Conservation (phyloP, 179 eudicot genomes). For the Pouteria campechiana region DNA sequence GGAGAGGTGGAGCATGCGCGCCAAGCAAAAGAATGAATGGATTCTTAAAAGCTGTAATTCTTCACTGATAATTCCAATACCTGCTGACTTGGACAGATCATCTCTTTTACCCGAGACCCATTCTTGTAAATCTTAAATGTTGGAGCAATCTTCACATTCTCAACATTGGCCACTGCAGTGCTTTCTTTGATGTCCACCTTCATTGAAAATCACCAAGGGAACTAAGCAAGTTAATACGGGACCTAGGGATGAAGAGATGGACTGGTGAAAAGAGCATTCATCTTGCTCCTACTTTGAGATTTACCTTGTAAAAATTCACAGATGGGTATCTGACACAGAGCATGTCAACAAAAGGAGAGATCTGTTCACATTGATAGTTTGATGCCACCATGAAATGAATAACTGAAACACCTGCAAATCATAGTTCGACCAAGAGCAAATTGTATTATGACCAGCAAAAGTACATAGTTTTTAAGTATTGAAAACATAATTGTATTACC, state of each 20-base stretch:
- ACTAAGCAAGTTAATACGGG: no score
- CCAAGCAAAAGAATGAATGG: not conserved
- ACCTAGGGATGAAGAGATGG: no score
- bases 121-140: conserved; percentile 11
- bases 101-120: conserved; percentile 12
- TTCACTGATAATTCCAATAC: conserved; percentile 5
- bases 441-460: no score
- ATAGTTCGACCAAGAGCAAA: no score
- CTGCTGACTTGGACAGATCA: conserved; percentile 8
- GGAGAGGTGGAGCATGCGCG: not conserved
- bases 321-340: conserved; percentile 8
- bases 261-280: no score
- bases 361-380: conserved; percentile 8
- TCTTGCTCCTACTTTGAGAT: not conserved
- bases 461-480: no score
- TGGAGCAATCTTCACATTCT: conserved; percentile 7
- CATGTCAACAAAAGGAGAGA: conserved; percentile 4
- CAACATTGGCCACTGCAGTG: conserved; percentile 4
- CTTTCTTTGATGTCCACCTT: conserved; percentile 15
- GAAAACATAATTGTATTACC: no score
- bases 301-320: conserved; percentile 2
- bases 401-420: conserved; percentile 7
- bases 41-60: not conserved
- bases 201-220: not conserved
- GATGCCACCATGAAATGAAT: conserved; percentile 2